A percentile compares a stretch with the other conserved stretches of the same genome.
These are phyloP conservation scores for Penicillium paneum DNA, from an alignment of 2,329 filamentous ascomycete genomes.

Conservation along the genomic window DNA sequence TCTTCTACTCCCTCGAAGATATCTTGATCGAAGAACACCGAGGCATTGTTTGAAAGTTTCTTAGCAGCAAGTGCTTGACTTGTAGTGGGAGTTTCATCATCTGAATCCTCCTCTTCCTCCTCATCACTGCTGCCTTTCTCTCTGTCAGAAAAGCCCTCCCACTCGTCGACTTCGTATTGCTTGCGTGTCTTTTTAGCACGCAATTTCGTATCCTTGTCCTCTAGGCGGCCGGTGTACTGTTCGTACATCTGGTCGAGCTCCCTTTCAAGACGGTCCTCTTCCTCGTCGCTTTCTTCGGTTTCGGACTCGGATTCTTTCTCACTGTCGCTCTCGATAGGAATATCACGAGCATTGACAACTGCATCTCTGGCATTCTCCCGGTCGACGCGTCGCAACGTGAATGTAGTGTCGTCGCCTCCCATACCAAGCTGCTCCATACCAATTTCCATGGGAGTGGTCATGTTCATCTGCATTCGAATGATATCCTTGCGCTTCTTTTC, in stretches of 20 bases:
- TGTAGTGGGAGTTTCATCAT: constrained; percentile 15
- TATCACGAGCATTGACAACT: constrained; percentile 76
- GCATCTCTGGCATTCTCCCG: constrained; percentile 67
- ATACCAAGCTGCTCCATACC: constrained; percentile 83
- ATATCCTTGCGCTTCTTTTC: constrained; percentile 94
- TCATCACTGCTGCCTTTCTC: constrained; percentile 60
- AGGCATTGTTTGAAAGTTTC: constrained; percentile 78
- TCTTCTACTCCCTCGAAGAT: constrained; percentile 83
- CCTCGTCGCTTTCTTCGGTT: constrained; percentile 65
- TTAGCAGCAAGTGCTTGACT: constrained; percentile 36
- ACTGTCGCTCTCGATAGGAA: constrained; percentile 55
- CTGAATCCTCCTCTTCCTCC: constrained; percentile 49
- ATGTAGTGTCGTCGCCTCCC: constrained; percentile 77
- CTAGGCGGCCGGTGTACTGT: constrained; percentile 74
- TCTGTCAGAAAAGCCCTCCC: constrained; percentile 76
- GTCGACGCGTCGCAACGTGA: constrained; percentile 77
- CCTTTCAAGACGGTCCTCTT: constrained; percentile 76
- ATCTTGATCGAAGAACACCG: constrained; percentile 89
- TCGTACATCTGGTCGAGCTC: constrained; percentile 88
- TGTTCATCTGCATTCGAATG: constrained; percentile 94
- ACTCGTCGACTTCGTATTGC: constrained; percentile 80
- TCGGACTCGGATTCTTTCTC: constrained; percentile 60
- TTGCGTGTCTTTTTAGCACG: constrained; percentile 84
- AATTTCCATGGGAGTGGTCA: constrained; percentile 93
- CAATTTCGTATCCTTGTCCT: constrained; percentile 79